phyloP scores from a whole-genome alignment of 495 filamentous ascomycete genomes.

The Xylaria nigripes region DNA sequence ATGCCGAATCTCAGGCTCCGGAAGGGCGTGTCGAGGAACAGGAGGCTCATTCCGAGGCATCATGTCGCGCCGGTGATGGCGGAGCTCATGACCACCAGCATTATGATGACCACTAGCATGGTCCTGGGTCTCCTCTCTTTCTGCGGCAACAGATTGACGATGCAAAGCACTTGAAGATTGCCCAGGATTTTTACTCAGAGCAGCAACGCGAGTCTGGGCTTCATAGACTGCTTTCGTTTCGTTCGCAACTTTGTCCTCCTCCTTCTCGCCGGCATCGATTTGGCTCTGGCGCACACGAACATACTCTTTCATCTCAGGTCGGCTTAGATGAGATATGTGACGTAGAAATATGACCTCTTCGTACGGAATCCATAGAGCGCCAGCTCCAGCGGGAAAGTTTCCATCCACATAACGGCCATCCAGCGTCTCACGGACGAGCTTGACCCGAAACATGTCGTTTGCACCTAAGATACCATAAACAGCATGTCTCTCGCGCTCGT shows the following conservation, averaged over 20 bases:
- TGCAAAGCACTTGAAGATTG: slow-evolving; percentile 2
- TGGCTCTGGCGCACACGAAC: slow-evolving; percentile 43
- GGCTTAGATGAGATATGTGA: slow-evolving; percentile 34
- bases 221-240: slow-evolving; percentile 40
- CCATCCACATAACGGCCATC: slow-evolving; percentile 40
- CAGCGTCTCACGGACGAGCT: slow-evolving; percentile 41
- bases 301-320: slow-evolving; percentile 49
- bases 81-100: slow-evolving; percentile 17
- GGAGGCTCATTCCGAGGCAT: slow-evolving; percentile 9
- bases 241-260: slow-evolving; percentile 37
- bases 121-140: slow-evolving; percentile 9
- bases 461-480: slow-evolving; percentile 45
- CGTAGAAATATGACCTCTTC: slow-evolving; percentile 44
- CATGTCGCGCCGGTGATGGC: slow-evolving; percentile 23
- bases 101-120: slow-evolving; percentile 4
- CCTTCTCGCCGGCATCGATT: slow-evolving; percentile 37
- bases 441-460: slow-evolving; percentile 48
- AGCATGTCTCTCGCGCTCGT: slow-evolving; percentile 39
- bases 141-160: not conserved
- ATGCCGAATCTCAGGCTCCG: slow-evolving; percentile 18
- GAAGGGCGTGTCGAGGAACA: slow-evolving; percentile 15
- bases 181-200: slow-evolving; percentile 4
- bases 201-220: slow-evolving; percentile 34
- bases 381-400: slow-evolving; percentile 45
- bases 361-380: slow-evolving; percentile 47